Evolutionary conservation across 345 rosid genomes (phyloP), one percentile per base, ranked within the genome.

Genomic region (Camelina neglecta): DNA sequence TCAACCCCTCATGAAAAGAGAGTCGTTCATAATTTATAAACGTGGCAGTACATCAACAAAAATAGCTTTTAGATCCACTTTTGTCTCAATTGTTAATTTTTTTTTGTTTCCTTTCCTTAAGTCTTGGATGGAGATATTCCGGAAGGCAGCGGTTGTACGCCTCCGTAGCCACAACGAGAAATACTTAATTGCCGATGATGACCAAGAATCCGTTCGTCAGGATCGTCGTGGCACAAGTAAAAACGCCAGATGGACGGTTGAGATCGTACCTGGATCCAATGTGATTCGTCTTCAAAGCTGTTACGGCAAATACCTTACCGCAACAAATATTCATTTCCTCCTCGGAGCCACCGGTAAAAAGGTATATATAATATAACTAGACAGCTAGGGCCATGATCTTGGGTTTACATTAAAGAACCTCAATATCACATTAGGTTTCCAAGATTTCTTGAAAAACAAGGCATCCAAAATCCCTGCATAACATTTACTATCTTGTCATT

Each of bases 81-180:
- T 47, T 33, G 39, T 47, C 78, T 74, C 59, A 10, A 26, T 9
- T 56, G 0, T 51, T 2, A 0, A 13, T 45, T 48, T 57, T 33
- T 35, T 20, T 4, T n/a, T n/a, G n/a, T n/a, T n/a, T n/a, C n/a
- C n/a, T n/a, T n/a, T n/a, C n/a, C n/a, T n/a, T n/a, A n/a, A n/a
- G n/a, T n/a, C n/a, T n/a, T n/a, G n/a, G 9, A 91, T 93, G 98
- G 97, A 93, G 18, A 33, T 88, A 44, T 89, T 90, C 58, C 49
- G 53, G 35, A 86, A 81, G 36, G 87, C 96, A 23, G 60, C 73
- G 68, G 47, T 69, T 13, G 84, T 93, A 11, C 84, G 96, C 9
- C 84, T 91, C 1, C 81, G 84, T 13, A 88, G 93, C 82, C 85
- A 89, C 86, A 94, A 88, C 4, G 87, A 84, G 29, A 91, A 93